phyloP scores from a whole-genome alignment of 2,329 filamentous ascomycete species.

The Exophiala sp. region DNA sequence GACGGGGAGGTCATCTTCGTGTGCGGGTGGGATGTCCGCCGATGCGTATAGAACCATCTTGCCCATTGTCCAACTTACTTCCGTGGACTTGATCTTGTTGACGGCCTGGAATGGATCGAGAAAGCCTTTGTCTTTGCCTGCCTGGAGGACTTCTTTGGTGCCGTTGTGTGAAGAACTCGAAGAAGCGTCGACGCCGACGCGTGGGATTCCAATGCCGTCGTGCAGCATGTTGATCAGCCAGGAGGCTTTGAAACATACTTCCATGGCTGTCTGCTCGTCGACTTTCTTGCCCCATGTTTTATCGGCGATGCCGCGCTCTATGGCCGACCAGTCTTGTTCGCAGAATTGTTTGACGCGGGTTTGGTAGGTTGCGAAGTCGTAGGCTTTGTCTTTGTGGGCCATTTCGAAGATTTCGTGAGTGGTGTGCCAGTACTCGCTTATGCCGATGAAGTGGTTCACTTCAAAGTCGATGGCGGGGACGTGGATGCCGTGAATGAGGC shows the following conservation, averaged over 20 bases:
- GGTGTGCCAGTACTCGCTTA: conserved; percentile 98
- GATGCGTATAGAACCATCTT: conserved; percentile 95
- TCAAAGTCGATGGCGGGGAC: conserved; percentile 95
- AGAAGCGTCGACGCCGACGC: conserved; percentile 70
- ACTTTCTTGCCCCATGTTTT: conserved; percentile 74
- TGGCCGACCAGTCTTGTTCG: conserved; percentile 73
- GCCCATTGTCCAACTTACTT: conserved; percentile 95
- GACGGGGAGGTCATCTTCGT: conserved; percentile 65
- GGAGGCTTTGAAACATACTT: conserved; percentile 95
- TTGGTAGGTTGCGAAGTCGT: conserved; percentile 89
- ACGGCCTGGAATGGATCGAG: conserved; percentile 86
- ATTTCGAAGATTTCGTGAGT: conserved; percentile 89
- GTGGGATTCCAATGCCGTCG: conserved; percentile 89
- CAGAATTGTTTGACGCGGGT: conserved; percentile 81
- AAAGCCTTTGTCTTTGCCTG: conserved; percentile 70
- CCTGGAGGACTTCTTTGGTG: conserved; percentile 66
- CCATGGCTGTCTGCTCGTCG: conserved; percentile 67
- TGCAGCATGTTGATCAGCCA: conserved; percentile 98
- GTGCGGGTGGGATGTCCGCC: conserved; percentile 68
- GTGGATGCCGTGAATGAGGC: conserved; percentile 84
- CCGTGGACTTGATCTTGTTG: conserved; percentile 83
- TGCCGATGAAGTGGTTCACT: conserved; percentile 94
- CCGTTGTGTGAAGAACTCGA: conserved; percentile 59
- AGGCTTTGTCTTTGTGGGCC: conserved; percentile 72
- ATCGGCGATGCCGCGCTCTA: conserved; percentile 62